Evolutionary conservation across 805 yeast genomes (phyloP), one percentile per base, ranked within the genome.

Genomic region (Saccharomycopsis guyanensis): DNA sequence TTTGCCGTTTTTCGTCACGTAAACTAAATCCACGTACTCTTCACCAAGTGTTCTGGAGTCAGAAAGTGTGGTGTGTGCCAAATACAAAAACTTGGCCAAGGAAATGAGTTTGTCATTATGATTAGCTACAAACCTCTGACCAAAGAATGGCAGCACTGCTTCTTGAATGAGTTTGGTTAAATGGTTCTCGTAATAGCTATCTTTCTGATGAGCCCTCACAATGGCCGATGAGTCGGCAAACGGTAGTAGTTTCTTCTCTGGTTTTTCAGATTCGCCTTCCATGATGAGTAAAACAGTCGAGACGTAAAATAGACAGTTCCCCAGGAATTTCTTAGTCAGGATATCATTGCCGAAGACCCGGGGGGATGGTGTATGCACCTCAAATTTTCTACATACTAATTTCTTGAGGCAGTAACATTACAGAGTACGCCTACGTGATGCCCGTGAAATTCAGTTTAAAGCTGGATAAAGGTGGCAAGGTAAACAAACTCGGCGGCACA

Each of bases 181-280:
- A 2, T 74, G 60, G 0, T 72, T 63, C 55, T 81, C 83, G 37
- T 86, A 76, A 55, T 82, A 86, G 3, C 77, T 72, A 61, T 91
- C 98, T 59, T 91, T 91, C 59, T 91, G 97, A 59, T 86, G 81
- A 1, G 97, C 86, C 43, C 96, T 73, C 32, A 91, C 94, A 56
- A 89, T 86, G 8, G 89, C 82, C 0, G 96, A 89, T 1, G 96
- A 89, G 57, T 83, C 83, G 1, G 96, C 95, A 59, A 76, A 81
- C 1, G 89, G 84, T 13, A 79, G 29, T 6, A 25, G 29, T 25
- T 25, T 25, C 29, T 25, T 25, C 10, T 25, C 29, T n/a, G n/a
- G n/a, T n/a, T n/a, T n/a, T n/a, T n/a, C n/a, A n/a, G n/a, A n/a
- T n/a, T n/a, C n/a, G n/a, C n/a, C n/a, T n/a, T n/a, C n/a, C n/a